Percentiles rank a stretch among this genome's conserved stretches.
Conservation (phyloP, 2,329 filamentous ascomycete species). For the Epichloe hybrida region DNA sequence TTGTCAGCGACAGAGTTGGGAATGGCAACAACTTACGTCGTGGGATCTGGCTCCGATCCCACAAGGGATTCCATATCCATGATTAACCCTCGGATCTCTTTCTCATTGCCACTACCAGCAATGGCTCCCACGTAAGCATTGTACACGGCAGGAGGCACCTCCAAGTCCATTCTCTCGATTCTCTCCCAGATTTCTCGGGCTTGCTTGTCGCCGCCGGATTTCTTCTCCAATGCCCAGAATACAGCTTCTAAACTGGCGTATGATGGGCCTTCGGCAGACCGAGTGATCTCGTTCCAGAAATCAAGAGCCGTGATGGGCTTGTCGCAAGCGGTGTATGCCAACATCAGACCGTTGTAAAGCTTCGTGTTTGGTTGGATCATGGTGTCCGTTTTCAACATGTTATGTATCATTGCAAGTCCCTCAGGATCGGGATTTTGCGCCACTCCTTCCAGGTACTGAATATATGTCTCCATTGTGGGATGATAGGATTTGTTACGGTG, state of each 20-base stretch:
- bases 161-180: conserved; percentile 62
- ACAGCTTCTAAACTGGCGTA: conserved; percentile 70
- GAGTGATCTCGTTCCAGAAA: conserved; percentile 76
- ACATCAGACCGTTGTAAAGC: conserved; percentile 74
- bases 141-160: conserved; percentile 61
- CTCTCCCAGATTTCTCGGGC: conserved; percentile 58
- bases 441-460: conserved; percentile 64
- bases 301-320: conserved; percentile 54
- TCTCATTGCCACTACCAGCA: conserved; percentile 56
- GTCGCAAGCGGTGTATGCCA: conserved; percentile 63
- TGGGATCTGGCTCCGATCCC: conserved; percentile 52
- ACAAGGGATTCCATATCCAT: conserved; percentile 52
- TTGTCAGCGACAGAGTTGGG: not conserved
- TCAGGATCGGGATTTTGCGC: conserved; percentile 40
- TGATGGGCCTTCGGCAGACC: conserved; percentile 71
- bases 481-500: conserved; percentile 49
- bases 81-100: conserved; percentile 53
- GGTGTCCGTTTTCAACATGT: conserved; percentile 90
- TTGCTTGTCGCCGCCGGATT: conserved; percentile 41
- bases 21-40: conserved; percentile 47
- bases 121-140: conserved; percentile 65
- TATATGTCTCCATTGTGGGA: conserved; percentile 63
- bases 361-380: conserved; percentile 61
- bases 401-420: conserved; percentile 65
- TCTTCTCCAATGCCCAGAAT: conserved; percentile 62